Evolutionary conservation across 306 rosid species (phyloP).

Genomic region (Abrus pulchellus): DNA sequence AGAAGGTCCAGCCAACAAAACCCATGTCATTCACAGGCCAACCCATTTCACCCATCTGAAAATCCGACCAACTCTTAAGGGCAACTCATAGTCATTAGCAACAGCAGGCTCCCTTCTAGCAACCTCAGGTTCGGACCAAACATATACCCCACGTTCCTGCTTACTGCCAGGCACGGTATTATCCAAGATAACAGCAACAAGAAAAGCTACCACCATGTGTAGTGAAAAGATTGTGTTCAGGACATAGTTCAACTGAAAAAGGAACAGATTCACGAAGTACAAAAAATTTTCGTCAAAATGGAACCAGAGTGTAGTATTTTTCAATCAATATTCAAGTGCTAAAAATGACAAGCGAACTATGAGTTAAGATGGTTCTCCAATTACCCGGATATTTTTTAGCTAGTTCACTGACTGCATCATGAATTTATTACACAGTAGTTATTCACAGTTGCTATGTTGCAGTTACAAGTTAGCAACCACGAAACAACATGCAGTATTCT

Average conservation of each 20-base stretch:
- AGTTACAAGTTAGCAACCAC: constrained; percentile 22
- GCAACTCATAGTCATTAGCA: constrained; percentile 82
- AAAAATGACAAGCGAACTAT: neutral
- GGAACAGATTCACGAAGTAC: constrained; percentile 10
- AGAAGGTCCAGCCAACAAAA: constrained; percentile 40
- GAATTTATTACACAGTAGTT: constrained; percentile 9
- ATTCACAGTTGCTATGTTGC: neutral
- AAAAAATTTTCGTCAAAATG: neutral
- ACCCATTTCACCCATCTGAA: constrained; percentile 99
- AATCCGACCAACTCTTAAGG: constrained; percentile 82
- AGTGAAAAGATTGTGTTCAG: constrained; percentile 82
- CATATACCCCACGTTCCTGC: constrained; percentile 95
- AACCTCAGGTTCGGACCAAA: constrained; percentile 88
- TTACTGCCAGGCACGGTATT: constrained; percentile 94
- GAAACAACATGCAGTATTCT: constrained; percentile 34
- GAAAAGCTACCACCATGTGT: constrained; percentile 92
- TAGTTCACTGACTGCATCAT: constrained; percentile 18
- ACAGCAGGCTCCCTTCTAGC: constrained; percentile 88
- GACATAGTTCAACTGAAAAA: constrained; percentile 77
- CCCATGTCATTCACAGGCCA: constrained; percentile 62
- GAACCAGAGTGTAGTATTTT: constrained; percentile 3
- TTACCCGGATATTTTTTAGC: neutral
- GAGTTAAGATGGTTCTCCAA: constrained; percentile 1
- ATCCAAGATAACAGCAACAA: constrained; percentile 84
- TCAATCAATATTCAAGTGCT: constrained; percentile 10